Evolutionary conservation across 495 filamentous ascomycete genomes (phyloP), one percentile per base, ranked within the genome.

Genomic region (Xylaria castorea): DNA sequence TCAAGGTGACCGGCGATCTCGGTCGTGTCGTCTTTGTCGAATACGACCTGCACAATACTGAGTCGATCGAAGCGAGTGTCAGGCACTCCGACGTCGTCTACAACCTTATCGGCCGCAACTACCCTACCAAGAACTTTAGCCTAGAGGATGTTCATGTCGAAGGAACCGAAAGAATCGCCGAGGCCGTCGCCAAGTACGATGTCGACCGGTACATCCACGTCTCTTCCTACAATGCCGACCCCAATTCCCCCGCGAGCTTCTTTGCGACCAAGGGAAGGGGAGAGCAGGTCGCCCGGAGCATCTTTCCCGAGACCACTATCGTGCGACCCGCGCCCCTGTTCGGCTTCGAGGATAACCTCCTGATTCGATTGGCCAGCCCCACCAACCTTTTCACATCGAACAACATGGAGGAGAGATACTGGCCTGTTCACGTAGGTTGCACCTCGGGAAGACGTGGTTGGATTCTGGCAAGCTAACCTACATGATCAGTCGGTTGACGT

Each of bases 221-320:
- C 76, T 98, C 97, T 48, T 97, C 94, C 48, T 94, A 95, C 87
- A 97, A 96, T 79, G 97, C 94, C 63, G 86, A 93, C 80, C 87
- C 88, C 38, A 85, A 92, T 72, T 97, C 94, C 42, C 84, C 91
- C 3, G 95, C 94, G 40, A 91, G 95, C 77, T 98, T 91, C 88
- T 97, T 91, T 80, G 85, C 91, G 32, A 97, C 95, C 74, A 99
- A 99, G 91, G 94, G 84, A 55, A 89, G 86, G 78, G 94, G 91
- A 73, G 96, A 99, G 84, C 86, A 92, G 78, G 89, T 95, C 25
- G 95, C 88, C 51, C 91, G 95, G 71, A 88, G 87, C 71, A 97
- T 99, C 81, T 99, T 95, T 86, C 97, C 96, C 16, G 96, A 99
- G 83, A 97, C 96, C 25, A 99, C 97, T 64, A 97, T 99, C 78